These are phyloP conservation scores for Lathyrus sativus DNA, from an alignment of 306 rosid genomes.

Conservation along the genomic window DNA sequence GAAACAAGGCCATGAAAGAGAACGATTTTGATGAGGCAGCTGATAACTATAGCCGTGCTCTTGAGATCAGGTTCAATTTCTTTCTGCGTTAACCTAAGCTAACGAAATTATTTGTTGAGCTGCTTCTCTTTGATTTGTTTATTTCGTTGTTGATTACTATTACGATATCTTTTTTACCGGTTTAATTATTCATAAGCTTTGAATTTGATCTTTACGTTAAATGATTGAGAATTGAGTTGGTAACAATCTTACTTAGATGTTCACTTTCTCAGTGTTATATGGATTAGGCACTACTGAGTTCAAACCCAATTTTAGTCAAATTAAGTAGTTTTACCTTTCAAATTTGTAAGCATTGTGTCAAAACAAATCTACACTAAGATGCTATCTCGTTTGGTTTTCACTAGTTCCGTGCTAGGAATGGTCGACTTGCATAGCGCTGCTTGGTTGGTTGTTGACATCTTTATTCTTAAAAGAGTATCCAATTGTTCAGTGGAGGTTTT, in stretches of 20 bases:
- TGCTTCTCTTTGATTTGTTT: slow-evolving; percentile 3
- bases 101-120: not conserved
- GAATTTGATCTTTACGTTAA: slow-evolving; percentile 9
- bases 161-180: not conserved
- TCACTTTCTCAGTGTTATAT: not conserved
- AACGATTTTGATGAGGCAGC: slow-evolving; percentile 71
- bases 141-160: not conserved
- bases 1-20: slow-evolving; percentile 67
- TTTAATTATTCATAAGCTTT: not conserved
- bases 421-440: slow-evolving; percentile 5
- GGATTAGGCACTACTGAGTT: not conserved
- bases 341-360: not conserved
- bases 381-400: not conserved
- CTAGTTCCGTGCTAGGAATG: not conserved
- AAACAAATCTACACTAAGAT: not conserved
- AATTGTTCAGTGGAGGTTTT: not conserved
- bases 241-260: not conserved
- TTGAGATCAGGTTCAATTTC: slow-evolving; percentile 76
- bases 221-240: slow-evolving; percentile 2
- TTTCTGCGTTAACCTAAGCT: not conserved
- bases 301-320: not conserved
- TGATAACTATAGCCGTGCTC: slow-evolving; percentile 90
- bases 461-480: slow-evolving; percentile 3
- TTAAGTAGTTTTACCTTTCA: not conserved
- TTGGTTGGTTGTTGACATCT: not conserved